Base-by-base conservation (phyloP, 495 filamentous ascomycete genomes). In the Chaetomidium leptoderma region DNA sequence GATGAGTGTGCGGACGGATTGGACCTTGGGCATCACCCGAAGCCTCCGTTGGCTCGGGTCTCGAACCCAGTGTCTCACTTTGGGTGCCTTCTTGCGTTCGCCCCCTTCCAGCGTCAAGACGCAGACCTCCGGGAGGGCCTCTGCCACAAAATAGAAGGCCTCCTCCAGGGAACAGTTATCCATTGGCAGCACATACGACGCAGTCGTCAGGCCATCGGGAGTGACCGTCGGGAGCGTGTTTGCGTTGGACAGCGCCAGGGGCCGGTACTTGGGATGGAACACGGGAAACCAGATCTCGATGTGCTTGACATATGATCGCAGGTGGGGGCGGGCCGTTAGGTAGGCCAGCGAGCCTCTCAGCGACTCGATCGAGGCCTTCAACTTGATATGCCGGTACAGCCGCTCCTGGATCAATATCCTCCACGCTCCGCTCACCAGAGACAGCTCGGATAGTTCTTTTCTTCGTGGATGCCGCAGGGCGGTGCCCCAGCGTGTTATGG, bases 281-380 rank as follows among this genome's bases (percentile, higher is more conserved):
- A 88, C 83, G 6, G 87, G 87, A 46, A 89, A 83, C 82, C 86
- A 88, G 17, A 88, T 75, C 64, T 90, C 86, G 54, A 88, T 76
- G 65, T 89, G 85, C 48, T 84, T 84, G 53, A 89, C 83, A 50
- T 87, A 82, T 4, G 68, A 54, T 30, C 78, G 73, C 4, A 90
- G 76, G 60, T 87, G 82, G 21, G 79, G 74, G 49, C 85, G 77
- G 14, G 65, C 59, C 10, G 70, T 61, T 53, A 90, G 87, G 77
- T 83, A 89, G 19, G 66, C 61, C 58, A 75, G 72, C 8, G 83
- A 78, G 40, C 79, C 74, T 10, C 76, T 68, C 43, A 87, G 67
- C 13, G 77, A 84, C 2, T 77, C 72, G n/a, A 76, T 72, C 6
- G 85, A 88, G 4, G 83, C 86, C 66, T 89, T 87, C 61, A 90